Conservation (phyloP, 2,329 filamentous ascomycete species). For the Penicillium frequentans region DNA sequence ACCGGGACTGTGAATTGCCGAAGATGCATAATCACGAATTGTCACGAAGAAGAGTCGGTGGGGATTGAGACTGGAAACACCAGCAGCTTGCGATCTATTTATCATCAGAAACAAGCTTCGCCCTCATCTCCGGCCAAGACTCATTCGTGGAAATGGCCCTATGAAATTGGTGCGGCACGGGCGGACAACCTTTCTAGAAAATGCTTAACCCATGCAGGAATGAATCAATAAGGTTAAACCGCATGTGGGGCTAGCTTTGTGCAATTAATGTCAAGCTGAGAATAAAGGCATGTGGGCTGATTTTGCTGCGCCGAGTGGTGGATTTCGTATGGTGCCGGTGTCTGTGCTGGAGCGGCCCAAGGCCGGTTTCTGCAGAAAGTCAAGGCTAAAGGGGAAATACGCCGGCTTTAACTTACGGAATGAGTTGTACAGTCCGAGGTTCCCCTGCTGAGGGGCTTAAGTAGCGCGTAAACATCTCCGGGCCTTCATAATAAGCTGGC, state of each 20-base stretch:
- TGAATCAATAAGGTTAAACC: conserved; percentile 4
- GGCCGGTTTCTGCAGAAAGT: background rate
- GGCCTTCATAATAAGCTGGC: no score
- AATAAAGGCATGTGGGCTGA: background rate
- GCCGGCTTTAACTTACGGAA: background rate
- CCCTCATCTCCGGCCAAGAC: background rate
- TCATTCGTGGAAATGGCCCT: conserved; percentile 15
- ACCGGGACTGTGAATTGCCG: background rate
- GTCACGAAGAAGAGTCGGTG: background rate
- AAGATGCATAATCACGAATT: conserved; percentile 6
- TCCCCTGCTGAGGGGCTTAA: no score
- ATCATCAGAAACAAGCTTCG: background rate
- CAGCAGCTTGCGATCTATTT: background rate
- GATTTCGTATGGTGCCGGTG: background rate
- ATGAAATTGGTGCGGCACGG: background rate
- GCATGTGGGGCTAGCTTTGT: conserved; percentile 4
- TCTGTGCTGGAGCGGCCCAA: background rate
- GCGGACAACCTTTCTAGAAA: background rate
- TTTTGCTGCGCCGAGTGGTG: background rate
- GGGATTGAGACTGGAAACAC: background rate
- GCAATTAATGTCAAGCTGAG: background rate
- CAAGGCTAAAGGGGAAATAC: background rate
- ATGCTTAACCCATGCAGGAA: background rate
- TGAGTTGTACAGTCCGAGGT: no score
- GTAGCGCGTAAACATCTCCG: background rate